Base-by-base conservation (phyloP, 2,329 filamentous ascomycete genomes). In the Coniochaeta prunicola region DNA sequence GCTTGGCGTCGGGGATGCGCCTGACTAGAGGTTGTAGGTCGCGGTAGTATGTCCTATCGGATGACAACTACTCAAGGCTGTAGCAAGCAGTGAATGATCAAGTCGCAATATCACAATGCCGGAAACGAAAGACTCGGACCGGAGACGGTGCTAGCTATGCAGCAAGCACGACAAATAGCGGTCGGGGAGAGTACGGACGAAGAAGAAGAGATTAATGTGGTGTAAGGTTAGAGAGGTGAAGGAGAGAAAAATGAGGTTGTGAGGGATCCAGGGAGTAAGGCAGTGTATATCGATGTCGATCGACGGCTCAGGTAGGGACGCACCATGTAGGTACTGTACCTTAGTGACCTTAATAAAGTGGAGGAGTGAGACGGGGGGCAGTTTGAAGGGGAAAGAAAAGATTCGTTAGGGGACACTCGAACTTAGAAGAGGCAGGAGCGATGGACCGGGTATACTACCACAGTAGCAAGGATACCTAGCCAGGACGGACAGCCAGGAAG, bases 401-500 rank as follows among this genome's bases (percentile, higher is more conserved):
- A 30, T 50, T 50, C 30, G 28, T 26, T 28, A 30, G 45, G 21
- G 45, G 24, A 28, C 12, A 28, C 45, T 26, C 45, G 24, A 53
- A 40, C 17, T 56, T 53, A 57, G 38, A 53, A 54, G 36, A 50
- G 38, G 48, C 58, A 62, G 57, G 12, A 57, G 33, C 34, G 21
- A 45, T 53, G 57, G 40, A 24, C 10, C 4, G 5, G 19, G 40
- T 6, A 45, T 8, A n/a, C n/a, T n/a, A n/a, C n/a, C n/a, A n/a
- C n/a, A n/a, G n/a, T n/a, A n/a, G n/a, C n/a, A n/a, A n/a, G n/a
- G n/a, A n/a, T n/a, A n/a, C n/a, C n/a, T n/a, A 28, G 45, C 40
- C 40, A 26, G 42, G 21, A 48, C 28, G 15, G 64, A 60, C 60
- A 61, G 31, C 59, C 54, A 65, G 57, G 53, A n/a, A 50, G 40